Evolutionary conservation across 2,329 filamentous ascomycete species (phyloP).

Genomic region (Cladophialophora exuberans): DNA sequence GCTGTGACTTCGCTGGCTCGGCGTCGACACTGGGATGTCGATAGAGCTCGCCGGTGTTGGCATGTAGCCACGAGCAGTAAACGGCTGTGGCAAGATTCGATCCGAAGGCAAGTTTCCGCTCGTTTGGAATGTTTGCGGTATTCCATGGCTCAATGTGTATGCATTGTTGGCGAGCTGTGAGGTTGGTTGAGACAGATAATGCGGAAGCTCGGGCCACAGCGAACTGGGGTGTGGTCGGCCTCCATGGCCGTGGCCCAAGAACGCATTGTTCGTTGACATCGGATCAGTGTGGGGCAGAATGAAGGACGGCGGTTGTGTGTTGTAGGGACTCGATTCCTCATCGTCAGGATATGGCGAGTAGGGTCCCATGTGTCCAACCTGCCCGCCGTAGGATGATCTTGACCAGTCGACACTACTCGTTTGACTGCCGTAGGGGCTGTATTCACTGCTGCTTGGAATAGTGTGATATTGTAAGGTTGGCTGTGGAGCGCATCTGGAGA

Average conservation of each 20-base stretch:
- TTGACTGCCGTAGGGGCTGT: conserved; percentile 16
- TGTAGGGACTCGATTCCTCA: conserved; percentile 39
- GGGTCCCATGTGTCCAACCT: conserved; percentile 5
- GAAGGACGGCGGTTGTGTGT: conserved; percentile 40
- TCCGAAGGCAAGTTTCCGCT: conserved; percentile 19
- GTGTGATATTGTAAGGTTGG: conserved; percentile 18
- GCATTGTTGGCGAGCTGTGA: conserved; percentile 9
- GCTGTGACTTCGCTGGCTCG: conserved; percentile 4
- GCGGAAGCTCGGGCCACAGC: conserved; percentile 26
- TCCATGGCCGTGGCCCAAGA: conserved; percentile 20
- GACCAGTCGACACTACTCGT: conserved; percentile 23
- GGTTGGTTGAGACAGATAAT: conserved; percentile 15
- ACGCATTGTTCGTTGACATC: conserved; percentile 26
- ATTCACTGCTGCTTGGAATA: conserved; percentile 19
- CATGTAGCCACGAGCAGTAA: conserved; percentile 15
- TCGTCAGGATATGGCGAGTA: conserved; percentile 40
- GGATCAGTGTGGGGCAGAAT: conserved; percentile 41
- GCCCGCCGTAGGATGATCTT: conserved; percentile 25
- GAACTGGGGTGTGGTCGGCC: conserved; percentile 21
- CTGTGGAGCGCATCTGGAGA: conserved; percentile 21
- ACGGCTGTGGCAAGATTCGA: conserved; percentile 22
- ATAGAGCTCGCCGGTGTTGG: conserved; percentile 5
- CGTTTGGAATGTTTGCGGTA: conserved; percentile 18
- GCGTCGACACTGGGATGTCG: conserved; percentile 13
- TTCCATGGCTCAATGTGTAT: conserved; percentile 15